phyloP scores from a whole-genome alignment of 1,284 basidiomycete species.

The Cerioporus squamosus region DNA sequence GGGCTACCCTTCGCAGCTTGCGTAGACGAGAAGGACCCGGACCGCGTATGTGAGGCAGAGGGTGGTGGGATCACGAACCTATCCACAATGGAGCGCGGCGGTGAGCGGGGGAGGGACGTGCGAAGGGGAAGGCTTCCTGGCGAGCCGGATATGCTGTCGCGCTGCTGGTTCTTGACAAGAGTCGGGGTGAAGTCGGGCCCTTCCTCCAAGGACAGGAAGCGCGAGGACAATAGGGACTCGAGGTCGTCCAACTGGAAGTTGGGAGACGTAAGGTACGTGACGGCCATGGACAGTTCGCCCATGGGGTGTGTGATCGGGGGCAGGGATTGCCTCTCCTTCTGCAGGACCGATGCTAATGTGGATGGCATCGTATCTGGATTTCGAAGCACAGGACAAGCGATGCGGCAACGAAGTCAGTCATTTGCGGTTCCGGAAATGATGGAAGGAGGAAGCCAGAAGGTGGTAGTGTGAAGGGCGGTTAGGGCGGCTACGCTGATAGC shows the following conservation, averaged over 20 bases:
- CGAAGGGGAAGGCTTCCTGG: slow-evolving; percentile 48
- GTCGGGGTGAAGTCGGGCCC: slow-evolving; percentile 68
- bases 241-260: slow-evolving; percentile 75
- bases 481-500: no score
- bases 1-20: slow-evolving; percentile 31
- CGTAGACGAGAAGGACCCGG: slow-evolving; percentile 38
- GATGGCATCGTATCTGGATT: slow-evolving; percentile 44
- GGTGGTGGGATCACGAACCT: slow-evolving; percentile 59
- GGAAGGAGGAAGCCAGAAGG: slow-evolving; percentile 1
- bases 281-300: slow-evolving; percentile 63
- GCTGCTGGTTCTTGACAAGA: slow-evolving; percentile 55
- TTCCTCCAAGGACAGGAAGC: slow-evolving; percentile 67
- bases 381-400: slow-evolving; percentile 6
- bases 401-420: slow-evolving; percentile 4
- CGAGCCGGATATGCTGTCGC: slow-evolving; percentile 51
- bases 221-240: slow-evolving; percentile 71
- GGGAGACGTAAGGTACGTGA: slow-evolving; percentile 66
- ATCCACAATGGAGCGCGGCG: slow-evolving; percentile 53
- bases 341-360: slow-evolving; percentile 45
- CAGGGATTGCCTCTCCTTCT: slow-evolving; percentile 59
- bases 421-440: slow-evolving; percentile 19
- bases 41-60: slow-evolving; percentile 38
- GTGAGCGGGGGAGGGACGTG: slow-evolving; percentile 47
- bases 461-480: background rate
- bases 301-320: slow-evolving; percentile 67